These are phyloP conservation scores for Pseudonitzschia multiseries DNA, from an alignment of 108 stramenopile genomes.

Conservation along the genomic window DNA sequence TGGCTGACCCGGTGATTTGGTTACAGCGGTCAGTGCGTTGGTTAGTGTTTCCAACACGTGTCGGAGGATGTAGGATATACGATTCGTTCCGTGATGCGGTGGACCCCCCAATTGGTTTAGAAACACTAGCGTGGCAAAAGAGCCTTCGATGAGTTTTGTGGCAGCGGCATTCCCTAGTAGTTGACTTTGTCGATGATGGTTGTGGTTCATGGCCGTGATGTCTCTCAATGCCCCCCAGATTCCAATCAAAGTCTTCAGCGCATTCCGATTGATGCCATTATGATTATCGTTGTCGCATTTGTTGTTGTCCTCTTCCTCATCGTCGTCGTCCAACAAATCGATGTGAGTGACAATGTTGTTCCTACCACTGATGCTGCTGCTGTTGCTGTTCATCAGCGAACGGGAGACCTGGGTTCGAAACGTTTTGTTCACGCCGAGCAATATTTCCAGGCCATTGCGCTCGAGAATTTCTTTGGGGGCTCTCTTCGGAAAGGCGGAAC, in stretches of 20 bases:
- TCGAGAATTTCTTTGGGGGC: neutral
- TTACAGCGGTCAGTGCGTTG: too few relatives aligned
- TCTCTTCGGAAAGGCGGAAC: neutral
- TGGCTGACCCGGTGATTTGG: too few relatives aligned
- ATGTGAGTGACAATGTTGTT: too few relatives aligned
- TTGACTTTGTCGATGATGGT: too few relatives aligned
- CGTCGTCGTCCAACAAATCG: neutral
- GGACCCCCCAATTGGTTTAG: neutral
- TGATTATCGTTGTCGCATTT: neutral
- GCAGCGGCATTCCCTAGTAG: too few relatives aligned
- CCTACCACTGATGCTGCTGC: too few relatives aligned
- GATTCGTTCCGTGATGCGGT: neutral
- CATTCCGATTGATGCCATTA: neutral
- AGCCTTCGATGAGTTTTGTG: neutral
- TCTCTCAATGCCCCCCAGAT: neutral
- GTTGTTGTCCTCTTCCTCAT: neutral
- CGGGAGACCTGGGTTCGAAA: neutral
- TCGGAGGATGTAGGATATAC: neutral
- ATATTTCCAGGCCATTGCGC: neutral
- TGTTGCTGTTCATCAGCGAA: too few relatives aligned
- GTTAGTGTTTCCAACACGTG: neutral
- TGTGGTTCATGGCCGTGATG: neutral
- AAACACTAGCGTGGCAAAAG: neutral
- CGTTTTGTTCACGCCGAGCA: neutral
- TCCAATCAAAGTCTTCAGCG: neutral